Evolutionary conservation across 140 eudicot species (phyloP), one percentile per base, ranked within the genome.

Genomic region (Senecio squalidus): DNA sequence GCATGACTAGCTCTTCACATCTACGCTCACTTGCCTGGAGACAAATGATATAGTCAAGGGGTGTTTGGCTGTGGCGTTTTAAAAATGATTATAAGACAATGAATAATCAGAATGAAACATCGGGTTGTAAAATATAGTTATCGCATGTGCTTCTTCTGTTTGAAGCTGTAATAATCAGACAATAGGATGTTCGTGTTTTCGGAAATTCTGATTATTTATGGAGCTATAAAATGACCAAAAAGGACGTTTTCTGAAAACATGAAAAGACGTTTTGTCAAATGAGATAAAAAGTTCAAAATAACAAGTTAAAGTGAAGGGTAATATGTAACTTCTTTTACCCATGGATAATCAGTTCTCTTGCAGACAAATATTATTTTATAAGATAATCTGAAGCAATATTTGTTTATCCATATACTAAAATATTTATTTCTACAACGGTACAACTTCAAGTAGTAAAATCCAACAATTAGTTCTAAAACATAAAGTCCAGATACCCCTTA

Each of bases 11-110:
- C 84, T 82, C 97, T 79, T 90, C 97, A 34, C 97, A 90, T 49
- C 97, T 78, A 55, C 94, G 95, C 75, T 90, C 97, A 78, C 95
- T 90, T 50, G 76, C 95, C 97, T 90, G 48, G 67, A 58, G 22
- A 75, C 24, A 54, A 60, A 68, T 39, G 15, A 46, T 38, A 46
- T 25, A 22, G 20, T 17, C n/a, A 24, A 23, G 28, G 44, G 49
- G 49, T 21, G 46, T 57, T 53, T 53, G 10, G 40, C 33, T 23
- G 36, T 23, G 15, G n/a, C n/a, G 1, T 10, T 57, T 10, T 36
- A 10, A 30, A 57, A 13, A 57, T 23, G 51, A 38, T 14, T 38
- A 58, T 36, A 8, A 14, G 30, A 22, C 34, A 34, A 4, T 10
- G 13, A 36, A 23, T 38, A 13, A 58, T 58, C 28, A 18, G 28